Conservation (phyloP, 306 rosid genomes). For the Trifolium dubium region DNA sequence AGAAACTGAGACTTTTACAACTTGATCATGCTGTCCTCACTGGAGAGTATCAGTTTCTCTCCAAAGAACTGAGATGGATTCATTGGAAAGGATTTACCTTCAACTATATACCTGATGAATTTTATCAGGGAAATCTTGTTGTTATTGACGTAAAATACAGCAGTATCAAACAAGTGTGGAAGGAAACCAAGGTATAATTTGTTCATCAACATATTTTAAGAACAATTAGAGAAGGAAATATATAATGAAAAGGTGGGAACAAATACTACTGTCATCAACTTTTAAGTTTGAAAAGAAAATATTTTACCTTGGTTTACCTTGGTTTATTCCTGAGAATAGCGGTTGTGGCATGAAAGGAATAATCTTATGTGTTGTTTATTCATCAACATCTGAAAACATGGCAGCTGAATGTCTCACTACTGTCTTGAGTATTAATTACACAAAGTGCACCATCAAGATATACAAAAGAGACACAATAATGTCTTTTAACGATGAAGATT, state of each 20-base stretch:
- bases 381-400: not conserved
- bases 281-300: no score
- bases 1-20: conserved; percentile 47
- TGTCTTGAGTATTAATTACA: not conserved
- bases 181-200: no score
- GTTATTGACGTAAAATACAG: no score
- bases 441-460: not conserved
- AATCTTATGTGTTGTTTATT: not conserved
- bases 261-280: no score
- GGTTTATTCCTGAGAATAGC: not conserved
- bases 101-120: conserved; percentile 36
- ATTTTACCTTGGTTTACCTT: no score
- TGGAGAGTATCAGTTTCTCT: conserved; percentile 14
- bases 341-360: not conserved
- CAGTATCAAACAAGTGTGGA: no score
- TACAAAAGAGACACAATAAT: not conserved
- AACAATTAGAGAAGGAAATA: no score
- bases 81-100: conserved; percentile 48
- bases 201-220: no score
- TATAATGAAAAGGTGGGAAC: no score
- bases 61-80: conserved; percentile 43
- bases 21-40: conserved; percentile 30
- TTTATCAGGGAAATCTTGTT: not conserved
- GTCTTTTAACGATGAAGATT: conserved; percentile 4
- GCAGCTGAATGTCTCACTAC: not conserved